Evolutionary conservation across 306 rosid species (phyloP).

Genomic region (Parietaria judaica): DNA sequence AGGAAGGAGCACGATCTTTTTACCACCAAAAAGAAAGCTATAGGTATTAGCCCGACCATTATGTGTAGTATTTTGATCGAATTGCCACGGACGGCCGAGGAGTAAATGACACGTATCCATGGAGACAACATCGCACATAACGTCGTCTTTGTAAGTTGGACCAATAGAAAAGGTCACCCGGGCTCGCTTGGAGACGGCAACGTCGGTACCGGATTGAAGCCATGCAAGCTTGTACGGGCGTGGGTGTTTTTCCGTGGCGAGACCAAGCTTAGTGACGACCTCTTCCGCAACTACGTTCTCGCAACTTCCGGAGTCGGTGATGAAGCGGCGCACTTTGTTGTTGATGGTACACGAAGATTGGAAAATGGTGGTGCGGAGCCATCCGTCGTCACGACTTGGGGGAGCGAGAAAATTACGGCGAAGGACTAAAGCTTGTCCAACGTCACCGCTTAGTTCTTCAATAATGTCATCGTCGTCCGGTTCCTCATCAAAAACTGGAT

Average conservation of each 20-base stretch:
- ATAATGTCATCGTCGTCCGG: background rate
- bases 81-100: background rate
- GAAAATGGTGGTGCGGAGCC: background rate
- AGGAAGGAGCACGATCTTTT: background rate
- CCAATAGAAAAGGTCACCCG: background rate
- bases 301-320: too few relatives aligned
- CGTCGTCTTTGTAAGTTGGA: background rate
- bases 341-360: background rate
- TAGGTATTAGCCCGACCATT: background rate
- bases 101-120: background rate
- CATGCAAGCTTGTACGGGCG: background rate
- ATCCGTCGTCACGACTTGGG: background rate
- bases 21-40: background rate
- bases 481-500: background rate
- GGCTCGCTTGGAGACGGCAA: background rate
- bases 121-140: background rate
- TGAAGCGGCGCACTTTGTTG: too few relatives aligned
- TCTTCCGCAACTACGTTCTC: too few relatives aligned
- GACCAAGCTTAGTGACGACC: background rate
- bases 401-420: background rate
- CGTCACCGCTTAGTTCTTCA: background rate
- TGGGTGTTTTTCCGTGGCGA: background rate
- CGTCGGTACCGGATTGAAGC: background rate
- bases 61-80: background rate
- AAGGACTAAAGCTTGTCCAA: background rate